Evolutionary conservation across 352 stramenopile species (phyloP), one percentile per base, ranked within the genome.

Genomic region (Blastocystis sp.): DNA sequence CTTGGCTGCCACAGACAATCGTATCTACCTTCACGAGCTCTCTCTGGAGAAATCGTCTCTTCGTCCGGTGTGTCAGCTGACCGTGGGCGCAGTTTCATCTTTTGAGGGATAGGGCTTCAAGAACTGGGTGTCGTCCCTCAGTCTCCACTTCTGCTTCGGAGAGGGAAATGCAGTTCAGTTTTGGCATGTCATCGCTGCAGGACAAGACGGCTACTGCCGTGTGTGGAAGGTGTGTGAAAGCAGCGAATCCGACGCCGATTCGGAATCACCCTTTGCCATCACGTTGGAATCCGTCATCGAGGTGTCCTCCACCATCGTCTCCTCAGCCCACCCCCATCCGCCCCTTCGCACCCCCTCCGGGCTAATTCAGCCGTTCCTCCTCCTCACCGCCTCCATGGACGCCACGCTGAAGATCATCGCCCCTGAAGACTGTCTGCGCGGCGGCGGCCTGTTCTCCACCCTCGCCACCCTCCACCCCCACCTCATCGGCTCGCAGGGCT

Each of bases 401-500:
- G 74, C 45, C 2, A 48, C 52, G 4, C 40, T 84, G 21, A 28
- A 52, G 2, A 42, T 84, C n/a, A 69, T 84, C 38, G 74, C 60
- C 2, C 74, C 74, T 1, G 74, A 84, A 28, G 28, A 68, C 48
- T 0, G 40, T 19, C 11, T 59, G 42, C 0, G 10, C 10, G 74
- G 34, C 48, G 19, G 34, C 17, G 74, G 74, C n/a, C 42, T 64
- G 7, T 84, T 84, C 52, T 57, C 54, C 9, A 21, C 74, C 54
- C 40, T 84, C 48, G 1, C 66, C 40, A 84, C 74, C 6, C 74
- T 84, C 9, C 74, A 84, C 14, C 74, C 74, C 14, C 74, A 84
- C 48, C 57, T 84, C 6, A 84, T 84, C 14, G 74, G 74, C 28
- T 84, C 74, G 14, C 74, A 84, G n/a, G 74, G 74, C 3, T 84